Conservation (phyloP, 2,329 filamentous ascomycete species). For the Hymenoscyphus infarciens region DNA sequence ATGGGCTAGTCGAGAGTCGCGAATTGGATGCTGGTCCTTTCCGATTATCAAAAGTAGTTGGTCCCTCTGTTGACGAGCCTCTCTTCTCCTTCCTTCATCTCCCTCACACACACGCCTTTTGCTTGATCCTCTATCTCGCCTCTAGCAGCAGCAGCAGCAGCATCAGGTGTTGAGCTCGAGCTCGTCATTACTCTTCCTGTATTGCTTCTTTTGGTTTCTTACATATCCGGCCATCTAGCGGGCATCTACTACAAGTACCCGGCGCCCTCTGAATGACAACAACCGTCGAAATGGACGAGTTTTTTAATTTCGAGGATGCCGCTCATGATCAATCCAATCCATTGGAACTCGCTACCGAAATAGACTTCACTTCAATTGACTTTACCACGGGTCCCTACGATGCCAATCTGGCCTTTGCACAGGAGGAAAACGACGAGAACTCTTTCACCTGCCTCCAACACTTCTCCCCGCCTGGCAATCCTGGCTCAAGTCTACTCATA, state of each 20-base stretch:
- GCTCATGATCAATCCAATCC: slow-evolving; percentile 31
- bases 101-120: slow-evolving; percentile 11
- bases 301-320: slow-evolving; percentile 59
- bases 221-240: neutral
- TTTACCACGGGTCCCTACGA: slow-evolving; percentile 35
- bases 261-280: slow-evolving; percentile 37
- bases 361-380: slow-evolving; percentile 20
- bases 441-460: slow-evolving; percentile 58
- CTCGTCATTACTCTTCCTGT: neutral
- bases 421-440: slow-evolving; percentile 56
- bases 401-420: slow-evolving; percentile 52
- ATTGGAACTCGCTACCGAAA: slow-evolving; percentile 8
- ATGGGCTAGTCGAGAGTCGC: neutral
- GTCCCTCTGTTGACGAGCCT: slow-evolving; percentile 1
- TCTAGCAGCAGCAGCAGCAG: neutral
- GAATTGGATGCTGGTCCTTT: slow-evolving; percentile 3
- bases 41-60: slow-evolving; percentile 8
- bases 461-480: slow-evolving; percentile 43
- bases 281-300: slow-evolving; percentile 52
- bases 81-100: neutral
- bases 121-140: neutral
- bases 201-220: neutral
- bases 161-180: neutral
- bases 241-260: neutral
- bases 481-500: slow-evolving; percentile 31